Base-by-base conservation (phyloP, 345 rosid genomes). In the Ceriops tagal region DNA sequence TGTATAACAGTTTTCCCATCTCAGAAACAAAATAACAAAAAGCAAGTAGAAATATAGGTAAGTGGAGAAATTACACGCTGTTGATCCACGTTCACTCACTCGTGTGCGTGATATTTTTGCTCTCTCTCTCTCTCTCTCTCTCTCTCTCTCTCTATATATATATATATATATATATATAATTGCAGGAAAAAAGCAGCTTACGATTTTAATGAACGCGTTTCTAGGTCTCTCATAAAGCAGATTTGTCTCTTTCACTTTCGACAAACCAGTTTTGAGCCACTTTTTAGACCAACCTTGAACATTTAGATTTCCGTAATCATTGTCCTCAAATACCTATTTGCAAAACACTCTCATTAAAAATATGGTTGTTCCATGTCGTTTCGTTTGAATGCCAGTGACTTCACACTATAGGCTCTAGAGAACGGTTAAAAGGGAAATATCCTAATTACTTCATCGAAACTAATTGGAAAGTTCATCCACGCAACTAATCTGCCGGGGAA, bases 41-140 rank as follows among this genome's bases (percentile, higher is more conserved):
- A 10, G 16, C 16, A 11, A 39, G 16, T 11, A 43, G 16, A 43
- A 6, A 2, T 2, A 43, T 0, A 13, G 47, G 47, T 4, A 43
- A 11, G 47, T 43, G 5, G 47, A 43, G 47, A 11, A 43, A 43
- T 43, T 3, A 43, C 13, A 43, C 1, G 35, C 13, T 43, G 47
- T 43, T 43, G 47, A 11, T 43, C 47, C 5, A 24, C 27, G 20
- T 28, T 49, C 3, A 30, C 4, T 24, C 56, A 57, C 62, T 69
- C 71, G 61, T 71, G 80, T 72, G 85, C 82, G 70, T 65, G 80
- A 79, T 75, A 77, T 51, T 57, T 53, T 70, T 21, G 35, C 72
- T 53, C 47, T 53, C 53, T 20, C n/a, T 66, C 16, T 43, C 0
- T 26, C n/a, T n/a, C n/a, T n/a, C n/a, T n/a, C n/a, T n/a, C n/a